These are phyloP conservation scores for Russula vinacea DNA, from an alignment of 768 basidiomycete species.

Conservation along the genomic window DNA sequence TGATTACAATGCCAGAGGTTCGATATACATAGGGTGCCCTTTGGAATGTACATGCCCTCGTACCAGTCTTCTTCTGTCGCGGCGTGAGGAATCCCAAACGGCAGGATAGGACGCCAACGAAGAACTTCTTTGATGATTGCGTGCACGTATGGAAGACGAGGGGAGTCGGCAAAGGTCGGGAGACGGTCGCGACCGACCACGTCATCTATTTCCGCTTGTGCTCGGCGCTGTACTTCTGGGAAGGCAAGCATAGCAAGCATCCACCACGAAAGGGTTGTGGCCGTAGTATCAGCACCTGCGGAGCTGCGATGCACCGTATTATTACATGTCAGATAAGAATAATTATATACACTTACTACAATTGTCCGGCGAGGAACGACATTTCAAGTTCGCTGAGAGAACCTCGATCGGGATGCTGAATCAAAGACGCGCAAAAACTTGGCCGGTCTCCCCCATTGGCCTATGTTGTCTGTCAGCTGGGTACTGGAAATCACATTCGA, in stretches of 20 bases:
- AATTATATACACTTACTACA: constrained; percentile 21
- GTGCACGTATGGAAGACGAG: constrained; percentile 25
- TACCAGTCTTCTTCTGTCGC: constrained; percentile 35
- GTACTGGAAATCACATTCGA: too few relatives aligned
- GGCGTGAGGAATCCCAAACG: background rate
- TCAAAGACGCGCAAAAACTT: background rate
- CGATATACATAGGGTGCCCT: constrained; percentile 36
- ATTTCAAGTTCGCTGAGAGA: constrained; percentile 23
- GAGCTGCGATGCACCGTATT: background rate
- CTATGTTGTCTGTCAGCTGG: constrained; percentile 3
- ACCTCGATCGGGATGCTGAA: background rate
- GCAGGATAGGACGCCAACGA: constrained; percentile 8
- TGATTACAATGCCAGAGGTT: constrained; percentile 29
- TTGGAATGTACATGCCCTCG: constrained; percentile 36
- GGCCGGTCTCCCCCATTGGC: background rate
- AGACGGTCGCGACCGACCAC: constrained; percentile 27
- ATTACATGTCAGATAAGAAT: background rate
- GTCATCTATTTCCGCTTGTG: constrained; percentile 28
- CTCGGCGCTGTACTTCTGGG: constrained; percentile 25
- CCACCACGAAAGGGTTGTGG: constrained; percentile 18
- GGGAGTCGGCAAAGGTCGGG: constrained; percentile 26
- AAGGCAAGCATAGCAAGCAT: constrained; percentile 26
- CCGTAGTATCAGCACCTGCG: constrained; percentile 16
- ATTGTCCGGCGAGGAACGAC: constrained; percentile 19
- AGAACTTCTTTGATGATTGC: constrained; percentile 28